These are phyloP conservation scores for Escovopsis sp. DNA, from an alignment of 2,329 filamentous ascomycete genomes.

Conservation along the genomic window DNA sequence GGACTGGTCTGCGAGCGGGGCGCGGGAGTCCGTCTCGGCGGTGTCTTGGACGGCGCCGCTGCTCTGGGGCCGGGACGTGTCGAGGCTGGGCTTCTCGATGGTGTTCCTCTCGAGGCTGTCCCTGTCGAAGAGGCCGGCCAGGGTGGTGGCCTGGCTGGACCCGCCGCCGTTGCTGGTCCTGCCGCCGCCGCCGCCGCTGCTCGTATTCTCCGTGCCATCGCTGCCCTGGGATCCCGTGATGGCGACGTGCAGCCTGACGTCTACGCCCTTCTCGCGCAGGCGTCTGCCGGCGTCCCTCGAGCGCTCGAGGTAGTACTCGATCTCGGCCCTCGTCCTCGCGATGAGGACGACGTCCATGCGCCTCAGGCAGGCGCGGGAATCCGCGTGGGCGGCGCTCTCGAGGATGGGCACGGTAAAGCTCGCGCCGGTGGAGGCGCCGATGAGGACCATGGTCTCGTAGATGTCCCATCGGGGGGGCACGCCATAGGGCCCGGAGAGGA, in stretches of 20 bases:
- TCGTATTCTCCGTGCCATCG: too few relatives aligned
- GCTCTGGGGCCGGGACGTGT: not conserved
- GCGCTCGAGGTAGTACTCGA: constrained; percentile 38
- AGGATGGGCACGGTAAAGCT: constrained; percentile 46
- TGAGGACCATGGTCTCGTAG: constrained; percentile 43
- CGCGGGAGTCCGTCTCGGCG: too few relatives aligned
- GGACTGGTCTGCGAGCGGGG: not conserved
- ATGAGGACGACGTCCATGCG: constrained; percentile 38
- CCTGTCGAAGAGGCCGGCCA: not conserved
- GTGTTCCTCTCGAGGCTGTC: not conserved
- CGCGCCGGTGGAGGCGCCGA: constrained; percentile 47
- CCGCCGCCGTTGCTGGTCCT: too few relatives aligned
- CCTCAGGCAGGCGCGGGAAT: constrained; percentile 29
- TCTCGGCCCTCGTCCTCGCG: constrained; percentile 35
- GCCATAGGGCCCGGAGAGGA: constrained; percentile 42
- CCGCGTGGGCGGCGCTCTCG: constrained; percentile 33
- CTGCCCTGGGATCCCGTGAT: constrained; percentile 24
- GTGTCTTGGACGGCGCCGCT: too few relatives aligned
- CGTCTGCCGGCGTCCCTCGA: constrained; percentile 28
- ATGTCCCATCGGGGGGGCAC: constrained; percentile 38
- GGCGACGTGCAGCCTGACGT: constrained; percentile 36
- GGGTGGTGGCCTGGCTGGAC: not conserved
- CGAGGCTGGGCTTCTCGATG: not conserved
- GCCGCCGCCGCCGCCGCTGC: too few relatives aligned
- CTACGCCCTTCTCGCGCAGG: constrained; percentile 27